phyloP scores from a whole-genome alignment of 2,329 filamentous ascomycete species.

The Neopestalotiopsis sp. region DNA sequence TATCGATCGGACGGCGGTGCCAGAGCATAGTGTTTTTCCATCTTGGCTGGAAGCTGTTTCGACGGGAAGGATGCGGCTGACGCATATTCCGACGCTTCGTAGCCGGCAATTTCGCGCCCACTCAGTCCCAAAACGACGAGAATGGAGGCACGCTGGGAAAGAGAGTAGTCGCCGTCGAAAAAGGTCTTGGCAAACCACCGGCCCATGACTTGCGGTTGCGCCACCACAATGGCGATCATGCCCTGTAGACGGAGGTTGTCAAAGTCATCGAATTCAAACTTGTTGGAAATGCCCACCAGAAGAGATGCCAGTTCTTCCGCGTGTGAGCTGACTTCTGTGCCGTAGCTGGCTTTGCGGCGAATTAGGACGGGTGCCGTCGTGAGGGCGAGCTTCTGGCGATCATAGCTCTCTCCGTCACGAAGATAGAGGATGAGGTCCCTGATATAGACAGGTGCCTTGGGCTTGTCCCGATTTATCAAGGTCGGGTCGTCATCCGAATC shows the following conservation, averaged over 20 bases:
- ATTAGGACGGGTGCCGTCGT: slow-evolving; percentile 80
- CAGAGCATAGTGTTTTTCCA: slow-evolving; percentile 73
- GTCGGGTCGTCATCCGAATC: slow-evolving; percentile 95
- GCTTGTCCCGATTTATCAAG: slow-evolving; percentile 81
- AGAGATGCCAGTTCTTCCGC: slow-evolving; percentile 79
- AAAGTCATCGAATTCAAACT: slow-evolving; percentile 82
- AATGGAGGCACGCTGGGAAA: slow-evolving; percentile 81
- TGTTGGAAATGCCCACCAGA: slow-evolving; percentile 82
- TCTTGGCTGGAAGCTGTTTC: slow-evolving; percentile 74
- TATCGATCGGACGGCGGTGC: slow-evolving; percentile 32
- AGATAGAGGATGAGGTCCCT: slow-evolving; percentile 82
- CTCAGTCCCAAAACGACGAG: slow-evolving; percentile 83
- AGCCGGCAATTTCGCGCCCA: slow-evolving; percentile 83
- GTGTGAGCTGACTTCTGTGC: slow-evolving; percentile 86
- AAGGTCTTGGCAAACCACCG: slow-evolving; percentile 85
- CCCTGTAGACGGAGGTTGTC: slow-evolving; percentile 76
- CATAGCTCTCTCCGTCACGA: slow-evolving; percentile 81
- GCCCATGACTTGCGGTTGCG: slow-evolving; percentile 78
- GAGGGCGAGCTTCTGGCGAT: slow-evolving; percentile 82
- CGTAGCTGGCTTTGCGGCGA: slow-evolving; percentile 85
- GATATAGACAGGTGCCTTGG: slow-evolving; percentile 86
- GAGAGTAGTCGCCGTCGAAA: slow-evolving; percentile 90
- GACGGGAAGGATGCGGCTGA: slow-evolving; percentile 72
- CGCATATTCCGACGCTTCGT: slow-evolving; percentile 63
- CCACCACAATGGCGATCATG: slow-evolving; percentile 81